These are phyloP conservation scores for Nicotiana knightiana DNA, from an alignment of 257 asterid genomes.

Conservation along the genomic window DNA sequence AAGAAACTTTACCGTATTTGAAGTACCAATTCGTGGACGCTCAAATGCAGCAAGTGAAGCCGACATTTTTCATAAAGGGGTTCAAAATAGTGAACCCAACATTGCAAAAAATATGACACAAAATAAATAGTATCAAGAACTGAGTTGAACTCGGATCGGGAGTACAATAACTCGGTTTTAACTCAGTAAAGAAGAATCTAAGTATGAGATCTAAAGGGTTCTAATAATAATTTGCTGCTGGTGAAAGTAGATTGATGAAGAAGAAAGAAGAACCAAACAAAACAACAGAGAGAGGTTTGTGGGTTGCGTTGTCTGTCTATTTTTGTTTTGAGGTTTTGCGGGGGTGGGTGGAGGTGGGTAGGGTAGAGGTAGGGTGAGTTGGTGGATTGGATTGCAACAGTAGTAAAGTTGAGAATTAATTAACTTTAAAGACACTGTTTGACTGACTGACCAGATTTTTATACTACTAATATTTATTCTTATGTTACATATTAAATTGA, in stretches of 20 bases:
- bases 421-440: neutral
- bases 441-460: neutral
- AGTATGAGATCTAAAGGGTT: conserved; percentile 4
- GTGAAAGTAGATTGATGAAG: neutral
- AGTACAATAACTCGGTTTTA: neutral
- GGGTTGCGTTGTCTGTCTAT: neutral
- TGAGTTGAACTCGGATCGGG: neutral
- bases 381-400: neutral
- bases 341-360: neutral
- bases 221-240: neutral
- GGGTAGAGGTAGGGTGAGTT: neutral
- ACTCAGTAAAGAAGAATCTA: neutral
- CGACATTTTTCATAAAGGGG: conserved; percentile 44
- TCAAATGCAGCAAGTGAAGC: conserved; percentile 76
- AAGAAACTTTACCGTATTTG: conserved; percentile 59
- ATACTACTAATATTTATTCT: neutral
- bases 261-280: neutral
- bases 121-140: neutral
- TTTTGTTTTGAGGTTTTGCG: neutral
- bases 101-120: neutral
- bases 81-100: conserved; percentile 1
- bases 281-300: neutral
- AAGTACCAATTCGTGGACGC: conserved; percentile 82
- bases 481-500: neutral
- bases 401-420: neutral